Evolutionary conservation across 768 basidiomycete genomes (phyloP), one percentile per base, ranked within the genome.

Genomic region (Kondoa malvinella): DNA sequence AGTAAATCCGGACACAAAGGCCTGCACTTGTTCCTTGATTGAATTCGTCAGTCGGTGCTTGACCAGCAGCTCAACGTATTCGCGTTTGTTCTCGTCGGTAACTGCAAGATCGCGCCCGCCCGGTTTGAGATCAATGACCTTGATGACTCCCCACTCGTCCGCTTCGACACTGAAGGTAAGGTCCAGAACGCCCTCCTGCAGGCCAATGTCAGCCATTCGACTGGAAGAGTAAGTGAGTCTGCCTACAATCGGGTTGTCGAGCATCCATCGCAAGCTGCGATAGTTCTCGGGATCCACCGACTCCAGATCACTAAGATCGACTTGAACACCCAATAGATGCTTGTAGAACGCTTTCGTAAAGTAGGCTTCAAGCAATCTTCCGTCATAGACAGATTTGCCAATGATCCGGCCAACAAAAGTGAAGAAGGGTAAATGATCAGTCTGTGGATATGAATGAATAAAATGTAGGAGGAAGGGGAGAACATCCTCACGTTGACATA

Each of bases 251-350:
- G 95, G 92, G 76, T 99, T 97, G 75, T 97, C 92, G 71, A 96
- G 78, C 77, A 99, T 97, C 95, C 95, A 99, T 74, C 88, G 88
- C 14, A 99, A 80, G 0, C 91, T 94, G 72, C 94, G 96, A 81
- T 96, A 96, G 77, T 97, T 97, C 77, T 94, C 91, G 0, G 92
- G 92, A 78, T 97, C 92, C 56, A 96, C 88, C 86, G 89, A 94
- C 78, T 97, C 92, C 26, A 97, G 88, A 76, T 97, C 94, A 70
- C 85, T 83, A 77, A 96, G 90, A 77, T 97, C 92, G 68, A 97
- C 92, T 4, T 85, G 90, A 75, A 92, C 91, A 57, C 88, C 89
- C 31, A 99, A 82, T 30, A 99, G 81, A 76, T 97, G 95, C 69
- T 94, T 84, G 80, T 99, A 97, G 77, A 97, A 78, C 73, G 94